Percentiles rank a stretch among this genome's conserved stretches.
Evolutionary conservation across 495 filamentous ascomycete species (phyloP).

Genomic region (Aspergillus cavernicola): DNA sequence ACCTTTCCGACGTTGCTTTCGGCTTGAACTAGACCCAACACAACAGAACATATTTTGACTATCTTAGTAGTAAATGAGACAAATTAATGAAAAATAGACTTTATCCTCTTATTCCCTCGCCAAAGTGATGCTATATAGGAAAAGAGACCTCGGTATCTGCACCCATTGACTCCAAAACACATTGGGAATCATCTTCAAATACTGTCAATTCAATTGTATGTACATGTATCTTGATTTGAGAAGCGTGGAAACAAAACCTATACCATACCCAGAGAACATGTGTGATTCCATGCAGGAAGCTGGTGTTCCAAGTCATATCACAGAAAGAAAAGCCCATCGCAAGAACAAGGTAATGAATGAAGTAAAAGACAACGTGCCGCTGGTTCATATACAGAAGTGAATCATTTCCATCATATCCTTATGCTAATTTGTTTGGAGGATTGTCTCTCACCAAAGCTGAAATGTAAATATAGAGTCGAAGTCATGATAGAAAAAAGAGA

Average conservation of each 20-base stretch:
- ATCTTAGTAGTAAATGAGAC: too few relatives aligned
- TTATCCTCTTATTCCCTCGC: background rate
- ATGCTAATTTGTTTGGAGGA: background rate
- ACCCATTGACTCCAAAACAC: too few relatives aligned
- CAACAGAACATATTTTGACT: too few relatives aligned
- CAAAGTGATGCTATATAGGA: too few relatives aligned
- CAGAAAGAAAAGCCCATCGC: constrained; percentile 4
- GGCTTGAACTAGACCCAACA: background rate
- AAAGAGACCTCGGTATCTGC: too few relatives aligned
- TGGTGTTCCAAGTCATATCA: constrained; percentile 2
- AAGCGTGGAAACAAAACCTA: background rate
- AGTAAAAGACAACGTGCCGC: constrained; percentile 11
- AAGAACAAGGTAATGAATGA: constrained; percentile 5
- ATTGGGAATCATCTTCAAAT: too few relatives aligned
- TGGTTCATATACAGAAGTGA: constrained; percentile 8
- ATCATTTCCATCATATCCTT: constrained; percentile 2
- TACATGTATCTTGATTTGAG: background rate
- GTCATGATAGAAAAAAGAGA: constrained; percentile 7
- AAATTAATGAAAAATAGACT: background rate
- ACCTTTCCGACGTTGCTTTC: background rate
- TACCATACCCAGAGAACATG: background rate
- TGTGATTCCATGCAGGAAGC: background rate
- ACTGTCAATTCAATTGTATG: background rate
- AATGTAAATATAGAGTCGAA: constrained; percentile 3
- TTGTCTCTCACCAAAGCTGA: background rate